phyloP scores from a whole-genome alignment of 306 rosid genomes.

The Castanopsis chinensis region DNA sequence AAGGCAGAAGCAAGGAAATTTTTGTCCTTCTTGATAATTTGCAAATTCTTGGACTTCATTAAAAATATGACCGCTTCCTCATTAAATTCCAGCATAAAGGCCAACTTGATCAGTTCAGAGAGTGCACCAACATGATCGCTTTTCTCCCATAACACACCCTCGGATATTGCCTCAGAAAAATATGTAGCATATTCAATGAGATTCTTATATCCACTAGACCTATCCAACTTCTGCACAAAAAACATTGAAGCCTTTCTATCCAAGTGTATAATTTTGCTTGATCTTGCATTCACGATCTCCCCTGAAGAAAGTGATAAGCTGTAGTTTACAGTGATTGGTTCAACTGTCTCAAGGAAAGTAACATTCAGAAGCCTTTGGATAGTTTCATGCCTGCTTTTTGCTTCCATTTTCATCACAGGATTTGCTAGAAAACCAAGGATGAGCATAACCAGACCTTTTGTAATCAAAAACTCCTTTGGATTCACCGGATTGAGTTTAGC shows the following conservation, averaged over 20 bases:
- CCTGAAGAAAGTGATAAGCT: conserved; percentile 39
- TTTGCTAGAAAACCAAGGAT: conserved; percentile 62
- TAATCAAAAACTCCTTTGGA: conserved; percentile 22
- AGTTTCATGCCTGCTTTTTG: too few species aligned
- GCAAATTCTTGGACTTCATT: conserved; percentile 69
- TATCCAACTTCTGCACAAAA: conserved; percentile 10
- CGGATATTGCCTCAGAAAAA: too few species aligned
- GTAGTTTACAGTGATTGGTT: conserved; percentile 22
- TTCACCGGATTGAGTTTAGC: background rate
- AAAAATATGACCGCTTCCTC: conserved; percentile 46
- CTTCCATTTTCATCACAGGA: too few species aligned
- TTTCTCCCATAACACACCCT: conserved; percentile 28
- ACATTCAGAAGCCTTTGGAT: too few species aligned
- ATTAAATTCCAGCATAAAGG: conserved; percentile 48
- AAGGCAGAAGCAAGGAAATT: conserved; percentile 46
- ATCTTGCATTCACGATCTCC: conserved; percentile 17
- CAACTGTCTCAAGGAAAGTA: too few species aligned
- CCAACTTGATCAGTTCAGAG: conserved; percentile 63
- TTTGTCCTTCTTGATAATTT: conserved; percentile 58
- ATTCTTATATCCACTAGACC: too few species aligned
- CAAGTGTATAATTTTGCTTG: conserved; percentile 40
- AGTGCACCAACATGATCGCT: conserved; percentile 44
- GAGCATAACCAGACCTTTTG: conserved; percentile 48
- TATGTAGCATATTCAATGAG: too few species aligned
- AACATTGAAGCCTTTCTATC: conserved; percentile 36